These are phyloP conservation scores for Lophiostoma macrostomum DNA, from an alignment of 495 filamentous ascomycete genomes.

Conservation along the genomic window DNA sequence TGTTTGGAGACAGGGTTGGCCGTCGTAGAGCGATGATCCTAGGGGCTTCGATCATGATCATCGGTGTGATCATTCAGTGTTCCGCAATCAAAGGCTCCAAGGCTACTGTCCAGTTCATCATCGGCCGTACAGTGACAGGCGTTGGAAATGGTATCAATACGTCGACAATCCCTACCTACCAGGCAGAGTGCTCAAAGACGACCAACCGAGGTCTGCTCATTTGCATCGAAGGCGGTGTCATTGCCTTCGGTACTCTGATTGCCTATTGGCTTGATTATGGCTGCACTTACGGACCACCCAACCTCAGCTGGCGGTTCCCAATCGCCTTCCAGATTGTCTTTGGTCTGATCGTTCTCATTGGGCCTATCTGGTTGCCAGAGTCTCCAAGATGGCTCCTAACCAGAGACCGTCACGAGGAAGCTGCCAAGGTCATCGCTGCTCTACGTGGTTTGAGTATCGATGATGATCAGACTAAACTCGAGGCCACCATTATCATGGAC, in stretches of 20 bases:
- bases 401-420: slow-evolving; percentile 71
- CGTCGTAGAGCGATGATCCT: slow-evolving; percentile 52
- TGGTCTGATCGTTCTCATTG: slow-evolving; percentile 60
- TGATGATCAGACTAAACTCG: slow-evolving; percentile 51
- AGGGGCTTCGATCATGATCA: slow-evolving; percentile 68
- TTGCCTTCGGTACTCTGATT: slow-evolving; percentile 73
- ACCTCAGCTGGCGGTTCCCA: slow-evolving; percentile 63
- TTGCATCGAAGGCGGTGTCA: slow-evolving; percentile 77
- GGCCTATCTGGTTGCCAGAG: slow-evolving; percentile 67
- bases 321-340: slow-evolving; percentile 72
- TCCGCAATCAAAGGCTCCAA: slow-evolving; percentile 46
- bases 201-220: slow-evolving; percentile 78
- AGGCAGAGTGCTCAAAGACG: slow-evolving; percentile 70
- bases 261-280: slow-evolving; percentile 86
- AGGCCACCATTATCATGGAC: slow-evolving; percentile 65
- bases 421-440: slow-evolving; percentile 48
- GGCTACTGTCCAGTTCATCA: slow-evolving; percentile 64
- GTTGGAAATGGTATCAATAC: slow-evolving; percentile 75
- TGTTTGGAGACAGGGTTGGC: slow-evolving; percentile 65
- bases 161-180: slow-evolving; percentile 72
- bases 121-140: slow-evolving; percentile 67
- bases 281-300: slow-evolving; percentile 51
- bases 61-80: slow-evolving; percentile 69
- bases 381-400: slow-evolving; percentile 73
- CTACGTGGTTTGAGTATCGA: slow-evolving; percentile 39